Evolutionary conservation across 2,329 filamentous ascomycete genomes (phyloP).

Genomic region (Podosphaera fusca): DNA sequence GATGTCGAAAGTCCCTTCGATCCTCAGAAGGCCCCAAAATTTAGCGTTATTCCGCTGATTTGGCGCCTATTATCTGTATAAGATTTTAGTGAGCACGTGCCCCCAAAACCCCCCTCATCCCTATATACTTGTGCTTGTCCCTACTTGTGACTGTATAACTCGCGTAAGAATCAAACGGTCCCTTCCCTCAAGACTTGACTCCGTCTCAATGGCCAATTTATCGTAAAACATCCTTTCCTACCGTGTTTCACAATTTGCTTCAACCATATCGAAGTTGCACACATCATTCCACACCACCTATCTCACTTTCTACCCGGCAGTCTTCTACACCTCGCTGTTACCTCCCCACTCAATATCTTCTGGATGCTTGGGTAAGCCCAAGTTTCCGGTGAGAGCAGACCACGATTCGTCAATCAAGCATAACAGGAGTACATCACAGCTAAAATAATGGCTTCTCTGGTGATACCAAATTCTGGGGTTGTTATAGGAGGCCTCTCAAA

Average conservation of each 20-base stretch:
- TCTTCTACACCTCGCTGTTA: too few species aligned
- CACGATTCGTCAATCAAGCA: not conserved
- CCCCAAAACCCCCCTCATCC: not conserved
- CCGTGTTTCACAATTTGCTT: not conserved
- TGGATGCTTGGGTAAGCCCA: not conserved
- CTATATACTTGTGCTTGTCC: too few species aligned
- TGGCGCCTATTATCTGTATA: not conserved
- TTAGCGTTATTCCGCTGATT: not conserved
- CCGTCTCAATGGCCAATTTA: not conserved
- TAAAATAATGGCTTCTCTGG: slow-evolving; percentile 27
- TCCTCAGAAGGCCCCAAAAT: not conserved
- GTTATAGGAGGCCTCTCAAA: slow-evolving; percentile 25
- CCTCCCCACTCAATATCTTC: not conserved
- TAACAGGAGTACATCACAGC: not conserved
- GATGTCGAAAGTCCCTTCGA: not conserved
- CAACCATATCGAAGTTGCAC: not conserved
- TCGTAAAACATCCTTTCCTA: not conserved
- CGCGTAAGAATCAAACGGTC: not conserved
- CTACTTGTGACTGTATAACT: not conserved
- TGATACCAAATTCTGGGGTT: slow-evolving; percentile 33
- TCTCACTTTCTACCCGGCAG: not conserved
- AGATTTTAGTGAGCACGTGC: not conserved
- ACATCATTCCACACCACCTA: not conserved
- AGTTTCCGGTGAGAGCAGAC: not conserved
- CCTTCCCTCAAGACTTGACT: not conserved